These are phyloP conservation scores for Abortiporus biennis DNA, from an alignment of 1,284 basidiomycete species.

Conservation along the genomic window DNA sequence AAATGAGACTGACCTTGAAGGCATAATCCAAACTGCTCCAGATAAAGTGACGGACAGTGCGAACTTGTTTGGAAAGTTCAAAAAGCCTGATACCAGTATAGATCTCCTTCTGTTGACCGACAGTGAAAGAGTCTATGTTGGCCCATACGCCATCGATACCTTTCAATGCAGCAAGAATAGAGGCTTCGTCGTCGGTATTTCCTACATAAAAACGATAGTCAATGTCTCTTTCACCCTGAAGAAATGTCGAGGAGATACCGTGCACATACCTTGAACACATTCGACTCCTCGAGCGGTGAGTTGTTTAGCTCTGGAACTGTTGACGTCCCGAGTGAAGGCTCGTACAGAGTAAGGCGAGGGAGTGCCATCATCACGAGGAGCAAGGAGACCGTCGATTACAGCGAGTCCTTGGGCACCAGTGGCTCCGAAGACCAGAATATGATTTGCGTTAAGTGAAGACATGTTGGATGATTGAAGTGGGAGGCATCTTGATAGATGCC, in stretches of 20 bases:
- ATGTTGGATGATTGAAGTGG: too few relatives aligned
- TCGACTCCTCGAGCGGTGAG: conserved; percentile 33
- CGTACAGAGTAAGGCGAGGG: conserved; percentile 39
- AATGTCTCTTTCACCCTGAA: too few relatives aligned
- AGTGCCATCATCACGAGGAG: conserved; percentile 28
- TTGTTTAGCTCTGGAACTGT: conserved; percentile 28
- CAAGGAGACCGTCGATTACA: conserved; percentile 37
- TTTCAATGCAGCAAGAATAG: conserved; percentile 29
- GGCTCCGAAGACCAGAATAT: conserved; percentile 43
- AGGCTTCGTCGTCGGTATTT: conserved; percentile 21
- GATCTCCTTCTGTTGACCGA: conserved; percentile 38
- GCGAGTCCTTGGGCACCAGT: conserved; percentile 42
- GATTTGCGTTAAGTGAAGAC: conserved; percentile 21
- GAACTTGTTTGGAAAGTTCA: conserved; percentile 33
- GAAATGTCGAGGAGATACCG: neutral
- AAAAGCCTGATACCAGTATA: conserved; percentile 38
- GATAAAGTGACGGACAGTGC: conserved; percentile 33
- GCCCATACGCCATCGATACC: conserved; percentile 40
- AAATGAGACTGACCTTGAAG: conserved; percentile 28
- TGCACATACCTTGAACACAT: conserved; percentile 30
- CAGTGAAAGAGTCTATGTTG: conserved; percentile 41
- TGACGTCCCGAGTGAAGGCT: conserved; percentile 36
- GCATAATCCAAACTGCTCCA: conserved; percentile 39
- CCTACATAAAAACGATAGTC: neutral
- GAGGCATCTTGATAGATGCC: too few relatives aligned